These are phyloP conservation scores for Dioszegia crocea DNA, from an alignment of 768 basidiomycete species.

Conservation along the genomic window DNA sequence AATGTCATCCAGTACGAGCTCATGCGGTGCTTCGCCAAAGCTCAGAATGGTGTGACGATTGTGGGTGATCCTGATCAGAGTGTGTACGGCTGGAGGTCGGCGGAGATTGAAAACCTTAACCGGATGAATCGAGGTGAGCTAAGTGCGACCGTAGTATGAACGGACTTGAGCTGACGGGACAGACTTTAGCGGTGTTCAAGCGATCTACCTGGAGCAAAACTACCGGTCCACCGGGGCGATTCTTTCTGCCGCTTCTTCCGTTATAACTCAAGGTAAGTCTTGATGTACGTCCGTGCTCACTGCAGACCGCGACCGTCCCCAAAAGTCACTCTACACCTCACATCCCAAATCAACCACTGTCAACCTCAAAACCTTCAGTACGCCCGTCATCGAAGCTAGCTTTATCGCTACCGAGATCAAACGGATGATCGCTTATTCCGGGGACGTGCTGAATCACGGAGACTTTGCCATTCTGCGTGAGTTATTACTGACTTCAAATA, in stretches of 20 bases:
- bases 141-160: not conserved
- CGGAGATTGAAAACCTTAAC: constrained; percentile 66
- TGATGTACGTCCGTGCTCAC: constrained; percentile 3
- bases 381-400: constrained; percentile 59
- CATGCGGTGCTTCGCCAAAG: constrained; percentile 63
- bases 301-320: constrained; percentile 68
- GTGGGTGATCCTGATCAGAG: constrained; percentile 92
- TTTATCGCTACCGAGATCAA: constrained; percentile 76
- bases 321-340: constrained; percentile 67
- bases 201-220: constrained; percentile 77
- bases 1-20: constrained; percentile 76
- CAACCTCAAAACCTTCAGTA: constrained; percentile 56
- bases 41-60: constrained; percentile 62
- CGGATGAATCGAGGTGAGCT: constrained; percentile 64
- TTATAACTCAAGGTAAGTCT: constrained; percentile 70
- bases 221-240: constrained; percentile 80
- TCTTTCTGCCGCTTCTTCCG: constrained; percentile 65
- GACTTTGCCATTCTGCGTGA: constrained; percentile 80
- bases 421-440: constrained; percentile 66
- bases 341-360: constrained; percentile 64
- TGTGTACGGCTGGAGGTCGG: constrained; percentile 84
- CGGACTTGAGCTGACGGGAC: not conserved
- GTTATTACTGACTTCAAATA: constrained; percentile 36
- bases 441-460: constrained; percentile 64
- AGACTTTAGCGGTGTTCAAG: constrained; percentile 65